Percentiles rank a stretch among this genome's conserved stretches.
These are phyloP conservation scores for Eimeria zaria DNA, from an alignment of 169 alveolate genomes.

Conservation along the genomic window DNA sequence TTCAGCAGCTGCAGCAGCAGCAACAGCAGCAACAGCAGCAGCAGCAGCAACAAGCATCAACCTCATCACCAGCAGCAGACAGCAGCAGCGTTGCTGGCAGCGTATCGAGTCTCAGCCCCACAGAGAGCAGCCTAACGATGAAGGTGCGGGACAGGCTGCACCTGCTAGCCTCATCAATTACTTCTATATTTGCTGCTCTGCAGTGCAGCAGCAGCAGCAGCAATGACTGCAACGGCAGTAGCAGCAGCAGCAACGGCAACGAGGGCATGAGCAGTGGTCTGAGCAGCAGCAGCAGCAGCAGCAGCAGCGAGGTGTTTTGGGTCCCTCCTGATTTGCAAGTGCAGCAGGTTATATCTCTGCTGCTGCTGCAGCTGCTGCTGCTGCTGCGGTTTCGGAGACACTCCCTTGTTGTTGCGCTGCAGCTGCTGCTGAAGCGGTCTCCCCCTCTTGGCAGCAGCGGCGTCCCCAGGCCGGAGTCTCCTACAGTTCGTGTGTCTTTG, in stretches of 20 bases:
- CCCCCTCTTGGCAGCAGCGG: conserved; percentile 12
- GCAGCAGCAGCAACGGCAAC: background rate
- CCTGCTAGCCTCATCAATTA: conserved; percentile 20
- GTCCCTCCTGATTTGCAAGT: background rate
- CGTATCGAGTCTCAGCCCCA: background rate
- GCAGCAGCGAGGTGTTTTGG: too few relatives aligned
- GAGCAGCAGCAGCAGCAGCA: background rate
- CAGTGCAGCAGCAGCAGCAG: conserved; percentile 11
- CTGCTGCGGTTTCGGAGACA: conserved; percentile 54
- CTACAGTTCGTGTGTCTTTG: conserved; percentile 22
- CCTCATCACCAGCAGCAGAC: conserved; percentile 8
- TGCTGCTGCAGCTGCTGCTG: conserved; percentile 75
- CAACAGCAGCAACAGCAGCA: conserved; percentile 36
- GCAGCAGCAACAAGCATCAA: conserved; percentile 54
- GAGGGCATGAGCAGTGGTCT: too few relatives aligned
- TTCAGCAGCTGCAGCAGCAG: conserved; percentile 11
- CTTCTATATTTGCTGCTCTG: conserved; percentile 14
- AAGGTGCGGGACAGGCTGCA: conserved; percentile 40
- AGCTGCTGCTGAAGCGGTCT: conserved; percentile 16
- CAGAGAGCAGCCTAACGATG: conserved; percentile 25
- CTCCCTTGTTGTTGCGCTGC: conserved; percentile 55
- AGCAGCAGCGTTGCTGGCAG: conserved; percentile 47
- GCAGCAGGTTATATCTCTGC: conserved; percentile 2
- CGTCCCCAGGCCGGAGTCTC: conserved; percentile 24
- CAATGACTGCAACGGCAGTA: background rate